These are phyloP conservation scores for Saccharomycopsis hybrid DNA, from an alignment of 1,139 yeast species.

Conservation along the genomic window DNA sequence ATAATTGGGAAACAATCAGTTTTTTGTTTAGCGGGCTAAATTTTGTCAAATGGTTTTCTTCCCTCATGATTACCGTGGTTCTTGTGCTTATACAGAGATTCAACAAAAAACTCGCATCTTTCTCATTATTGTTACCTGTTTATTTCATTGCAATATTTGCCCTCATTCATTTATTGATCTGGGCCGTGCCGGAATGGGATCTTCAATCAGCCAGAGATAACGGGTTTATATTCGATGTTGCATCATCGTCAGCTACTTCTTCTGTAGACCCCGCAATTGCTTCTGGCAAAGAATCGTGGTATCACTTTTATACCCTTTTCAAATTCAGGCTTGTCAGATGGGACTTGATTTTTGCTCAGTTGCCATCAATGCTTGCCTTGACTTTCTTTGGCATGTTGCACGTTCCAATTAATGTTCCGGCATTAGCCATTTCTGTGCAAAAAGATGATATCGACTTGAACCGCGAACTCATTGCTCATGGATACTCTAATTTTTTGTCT, in stretches of 20 bases:
- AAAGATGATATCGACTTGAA: slow-evolving; percentile 83
- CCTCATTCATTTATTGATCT: slow-evolving; percentile 61
- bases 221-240: slow-evolving; percentile 78
- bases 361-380: slow-evolving; percentile 92
- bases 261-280: slow-evolving; percentile 34
- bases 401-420: slow-evolving; percentile 97
- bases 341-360: slow-evolving; percentile 56
- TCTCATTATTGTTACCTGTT: slow-evolving; percentile 69
- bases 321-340: slow-evolving; percentile 68
- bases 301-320: slow-evolving; percentile 69
- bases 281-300: slow-evolving; percentile 76
- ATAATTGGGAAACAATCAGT: slow-evolving; percentile 49
- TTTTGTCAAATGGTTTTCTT: slow-evolving; percentile 66
- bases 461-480: slow-evolving; percentile 90
- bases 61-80: slow-evolving; percentile 54
- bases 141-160: slow-evolving; percentile 70
- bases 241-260: slow-evolving; percentile 35
- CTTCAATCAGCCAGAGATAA: slow-evolving; percentile 52
- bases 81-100: slow-evolving; percentile 58
- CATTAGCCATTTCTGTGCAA: slow-evolving; percentile 84
- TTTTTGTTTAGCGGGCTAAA: slow-evolving; percentile 37
- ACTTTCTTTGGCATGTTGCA: slow-evolving; percentile 94
- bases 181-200: slow-evolving; percentile 58
- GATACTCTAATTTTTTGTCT: slow-evolving; percentile 81
- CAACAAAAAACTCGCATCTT: slow-evolving; percentile 40